Evolutionary conservation across 2,329 filamentous ascomycete species (phyloP), one percentile per base, ranked within the genome.

Genomic region (Talaromyces sp.): DNA sequence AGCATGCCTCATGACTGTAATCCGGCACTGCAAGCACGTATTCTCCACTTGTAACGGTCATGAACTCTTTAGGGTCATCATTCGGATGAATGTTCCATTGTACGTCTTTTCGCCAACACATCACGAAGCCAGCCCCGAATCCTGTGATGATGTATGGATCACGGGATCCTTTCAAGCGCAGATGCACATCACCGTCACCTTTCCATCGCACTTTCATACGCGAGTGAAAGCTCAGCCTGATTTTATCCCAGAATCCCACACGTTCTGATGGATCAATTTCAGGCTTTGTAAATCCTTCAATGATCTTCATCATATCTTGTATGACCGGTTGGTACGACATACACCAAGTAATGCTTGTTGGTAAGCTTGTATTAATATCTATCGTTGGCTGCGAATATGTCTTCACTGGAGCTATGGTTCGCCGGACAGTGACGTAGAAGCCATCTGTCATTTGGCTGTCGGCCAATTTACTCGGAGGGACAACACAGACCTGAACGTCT

Each of bases 291-390:
- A 99, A 98, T 2, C 91, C 94, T 78, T 99, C 95, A 67, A 99
- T 91, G 31, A 93, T 93, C 86, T 98, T 97, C 95, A 99, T 99
- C 90, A 98, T 97, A 74, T 99, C 96, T 76, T 99, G 95, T 58
- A 99, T 94, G 1, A 94, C 94, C 33, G 96, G 95, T 73, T 99
- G 96, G 73, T 98, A 99, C 2, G 93, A 97, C 54, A 95, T 93
- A 8, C 93, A 93, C 96, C 95, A 99, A 0, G 94, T 97, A 62
- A 99, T 94, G 52, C 91, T 88, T 0, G 95, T 99, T 1, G 96
- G 92, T 65, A 94, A 87, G 62, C 89, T 90, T 2, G 94, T 97
- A 76, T 98, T 97, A 76, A 99, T 93, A 68, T 97, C 91, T 71
- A 99, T 84, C 39, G 86, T 87, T 77, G 97, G 93, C 73, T 98